A percentile compares a stretch with the other conserved stretches of the same genome.
phyloP scores from a whole-genome alignment of 345 rosid species.

The Eucalyptus victrix region DNA sequence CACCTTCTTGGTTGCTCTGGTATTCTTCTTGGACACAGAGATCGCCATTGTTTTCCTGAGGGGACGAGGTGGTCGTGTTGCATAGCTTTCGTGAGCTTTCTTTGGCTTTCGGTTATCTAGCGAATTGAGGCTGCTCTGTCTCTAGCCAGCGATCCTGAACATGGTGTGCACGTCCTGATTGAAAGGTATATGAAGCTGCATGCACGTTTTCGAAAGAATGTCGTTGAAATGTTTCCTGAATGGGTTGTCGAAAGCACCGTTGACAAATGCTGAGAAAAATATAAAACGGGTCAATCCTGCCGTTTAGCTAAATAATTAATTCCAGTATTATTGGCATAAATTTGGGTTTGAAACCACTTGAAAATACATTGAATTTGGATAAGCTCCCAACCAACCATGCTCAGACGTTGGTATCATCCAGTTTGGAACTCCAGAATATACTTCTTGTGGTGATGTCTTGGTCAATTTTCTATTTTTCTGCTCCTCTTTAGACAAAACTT shows the following conservation, averaged over 20 bases:
- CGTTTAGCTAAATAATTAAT: neutral
- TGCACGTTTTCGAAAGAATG: conserved; percentile 23
- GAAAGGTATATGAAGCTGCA: neutral
- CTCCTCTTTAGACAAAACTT: neutral
- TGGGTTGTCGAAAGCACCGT: neutral
- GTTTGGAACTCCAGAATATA: neutral
- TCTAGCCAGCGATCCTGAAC: neutral
- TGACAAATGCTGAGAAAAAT: neutral
- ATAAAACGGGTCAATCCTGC: neutral
- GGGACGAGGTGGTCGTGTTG: neutral
- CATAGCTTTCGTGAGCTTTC: neutral
- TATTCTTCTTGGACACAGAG: conserved; percentile 34
- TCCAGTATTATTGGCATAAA: neutral
- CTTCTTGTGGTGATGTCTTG: neutral
- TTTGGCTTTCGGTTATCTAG: conserved; percentile 24
- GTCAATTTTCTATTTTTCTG: neutral
- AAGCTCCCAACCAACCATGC: neutral
- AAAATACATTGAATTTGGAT: neutral
- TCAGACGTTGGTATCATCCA: neutral
- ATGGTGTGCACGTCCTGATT: conserved; percentile 36
- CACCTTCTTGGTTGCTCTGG: conserved; percentile 12
- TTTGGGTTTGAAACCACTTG: neutral
- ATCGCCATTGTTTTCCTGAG: conserved; percentile 39
- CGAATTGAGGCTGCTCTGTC: neutral
- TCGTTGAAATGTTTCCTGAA: neutral